These are phyloP conservation scores for Cytospora chrysosperma DNA, from an alignment of 2,329 filamentous ascomycete genomes.

Conservation along the genomic window DNA sequence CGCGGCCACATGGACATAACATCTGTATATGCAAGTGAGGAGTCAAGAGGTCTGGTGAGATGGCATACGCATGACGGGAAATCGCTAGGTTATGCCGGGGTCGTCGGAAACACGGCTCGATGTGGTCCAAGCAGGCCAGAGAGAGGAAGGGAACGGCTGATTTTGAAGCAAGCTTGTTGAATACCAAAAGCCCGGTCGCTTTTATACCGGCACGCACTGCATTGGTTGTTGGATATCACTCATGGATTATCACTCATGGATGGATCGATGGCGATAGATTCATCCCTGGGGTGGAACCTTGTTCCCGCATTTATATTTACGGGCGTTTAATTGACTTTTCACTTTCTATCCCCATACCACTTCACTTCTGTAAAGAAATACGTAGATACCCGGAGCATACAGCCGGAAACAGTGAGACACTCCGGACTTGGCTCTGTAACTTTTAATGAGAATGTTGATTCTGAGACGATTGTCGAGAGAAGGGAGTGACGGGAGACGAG, in stretches of 20 bases:
- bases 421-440: neutral
- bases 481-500: neutral
- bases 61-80: neutral
- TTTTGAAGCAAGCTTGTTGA: conserved; percentile 5
- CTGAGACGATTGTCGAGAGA: neutral
- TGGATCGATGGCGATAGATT: neutral
- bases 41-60: neutral
- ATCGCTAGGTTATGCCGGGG: neutral
- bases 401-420: neutral
- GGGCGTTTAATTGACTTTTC: conserved; percentile 27
- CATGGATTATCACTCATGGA: neutral
- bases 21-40: neutral
- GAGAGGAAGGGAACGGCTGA: neutral
- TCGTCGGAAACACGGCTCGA: conserved; percentile 2
- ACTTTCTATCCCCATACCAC: neutral
- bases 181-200: conserved; percentile 22
- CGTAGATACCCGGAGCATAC: neutral
- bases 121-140: neutral
- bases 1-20: neutral
- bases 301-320: conserved; percentile 25
- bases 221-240: conserved; percentile 12
- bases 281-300: conserved; percentile 3
- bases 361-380: neutral
- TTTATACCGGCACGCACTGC: conserved; percentile 5
- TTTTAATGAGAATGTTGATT: neutral